These are phyloP conservation scores for Tolypocladium sp. DNA, from an alignment of 2,329 filamentous ascomycete species.

Conservation along the genomic window DNA sequence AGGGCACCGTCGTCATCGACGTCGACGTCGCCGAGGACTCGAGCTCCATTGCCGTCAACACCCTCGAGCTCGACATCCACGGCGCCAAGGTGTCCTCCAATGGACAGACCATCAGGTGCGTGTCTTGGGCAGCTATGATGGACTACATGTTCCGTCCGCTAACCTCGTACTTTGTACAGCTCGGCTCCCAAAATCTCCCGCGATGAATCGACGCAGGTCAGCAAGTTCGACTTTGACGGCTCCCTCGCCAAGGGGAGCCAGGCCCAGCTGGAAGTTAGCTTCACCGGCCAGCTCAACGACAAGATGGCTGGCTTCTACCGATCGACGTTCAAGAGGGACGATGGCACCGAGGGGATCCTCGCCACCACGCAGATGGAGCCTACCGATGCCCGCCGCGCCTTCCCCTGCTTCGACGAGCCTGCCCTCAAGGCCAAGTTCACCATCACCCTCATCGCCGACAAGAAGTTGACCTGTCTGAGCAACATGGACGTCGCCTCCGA, in stretches of 20 bases:
- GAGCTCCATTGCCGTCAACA: slow-evolving; percentile 78
- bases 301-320: slow-evolving; percentile 98
- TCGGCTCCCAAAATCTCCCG: slow-evolving; percentile 47
- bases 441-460: slow-evolving; percentile 82
- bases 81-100: slow-evolving; percentile 40
- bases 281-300: slow-evolving; percentile 75
- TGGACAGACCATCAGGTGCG: slow-evolving; percentile 40
- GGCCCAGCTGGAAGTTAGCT: slow-evolving; percentile 52
- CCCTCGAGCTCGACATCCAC: slow-evolving; percentile 75
- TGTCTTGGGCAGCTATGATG: not conserved
- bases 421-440: slow-evolving; percentile 89
- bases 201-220: slow-evolving; percentile 72
- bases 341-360: slow-evolving; percentile 72
- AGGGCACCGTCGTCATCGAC: slow-evolving; percentile 77
- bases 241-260: slow-evolving; percentile 65
- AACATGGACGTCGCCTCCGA: slow-evolving; percentile 93
- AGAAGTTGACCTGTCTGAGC: slow-evolving; percentile 82
- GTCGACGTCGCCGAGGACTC: slow-evolving; percentile 80
- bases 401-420: slow-evolving; percentile 95
- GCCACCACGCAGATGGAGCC: slow-evolving; percentile 95
- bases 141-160: not conserved
- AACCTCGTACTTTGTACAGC: slow-evolving; percentile 4
- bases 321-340: slow-evolving; percentile 77
- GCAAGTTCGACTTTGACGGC: slow-evolving; percentile 70
- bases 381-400: slow-evolving; percentile 83